Evolutionary conservation across 1,284 basidiomycete genomes (phyloP), one percentile per base, ranked within the genome.

Genomic region (Violaceomyces palustris): DNA sequence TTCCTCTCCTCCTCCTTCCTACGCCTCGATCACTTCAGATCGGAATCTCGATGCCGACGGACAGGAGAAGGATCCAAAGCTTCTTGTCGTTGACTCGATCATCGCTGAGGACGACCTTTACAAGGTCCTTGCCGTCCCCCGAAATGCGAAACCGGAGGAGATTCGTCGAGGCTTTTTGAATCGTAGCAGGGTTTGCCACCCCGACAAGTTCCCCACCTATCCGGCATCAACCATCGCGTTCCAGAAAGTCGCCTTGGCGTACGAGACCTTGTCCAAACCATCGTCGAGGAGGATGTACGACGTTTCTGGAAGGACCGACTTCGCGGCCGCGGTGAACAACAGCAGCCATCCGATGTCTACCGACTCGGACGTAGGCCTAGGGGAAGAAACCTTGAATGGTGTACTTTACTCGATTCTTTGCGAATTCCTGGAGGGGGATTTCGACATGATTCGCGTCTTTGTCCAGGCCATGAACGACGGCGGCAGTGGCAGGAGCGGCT

Each of bases 141-240:
- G 78, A 43, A 77, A 77, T 8, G 72, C 78, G 0, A 74, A 74
- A 28, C 74, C 81, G 33, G 85, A 89, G 65, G 83, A 82, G 53
- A 76, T 90, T 22, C 76, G 88, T 28, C 77, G 86, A 28, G 87
- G 85, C 17, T 90, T 89, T 72, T 79, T 90, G 35, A 77, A 80
- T 0, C 77, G 86, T 32, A 88, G 85, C 69, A 80, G 79, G 62
- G 79, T 81, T 9, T 89, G 87, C 61, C 88, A 89, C 66, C 88
- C 87, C 72, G 87, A 90, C 71, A 90, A 89, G 78, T 88, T 86
- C 53, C 86, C 85, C 7, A 77, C 81, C 57, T 84, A 85, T 65
- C 81, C 84, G 38, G 61, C 69, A 14, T 85, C 87, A 12, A 89
- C 87, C 0, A 77, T 81, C 18, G 88, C 88, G 0, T 90, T 90